These are phyloP conservation scores for Phytopythium litorale DNA, from an alignment of 352 stramenopile species.

Conservation along the genomic window DNA sequence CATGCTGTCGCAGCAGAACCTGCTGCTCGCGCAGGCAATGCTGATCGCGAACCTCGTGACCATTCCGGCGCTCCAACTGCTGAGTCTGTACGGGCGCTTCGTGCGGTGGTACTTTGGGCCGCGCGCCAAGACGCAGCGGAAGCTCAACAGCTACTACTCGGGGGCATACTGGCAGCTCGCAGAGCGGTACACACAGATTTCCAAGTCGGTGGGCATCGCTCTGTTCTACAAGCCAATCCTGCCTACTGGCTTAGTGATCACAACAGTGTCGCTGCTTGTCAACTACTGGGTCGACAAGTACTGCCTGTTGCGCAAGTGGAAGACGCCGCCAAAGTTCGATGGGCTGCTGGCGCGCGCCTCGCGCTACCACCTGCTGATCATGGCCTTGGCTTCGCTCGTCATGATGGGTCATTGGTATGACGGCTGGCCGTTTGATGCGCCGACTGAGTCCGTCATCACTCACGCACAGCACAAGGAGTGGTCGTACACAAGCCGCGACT, in stretches of 20 bases:
- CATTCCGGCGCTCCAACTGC: slow-evolving; percentile 56
- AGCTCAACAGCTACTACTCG: slow-evolving; percentile 76
- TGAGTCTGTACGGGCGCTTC: slow-evolving; percentile 51
- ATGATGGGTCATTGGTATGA: slow-evolving; percentile 83
- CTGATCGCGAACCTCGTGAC: slow-evolving; percentile 77
- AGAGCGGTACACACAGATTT: slow-evolving; percentile 66
- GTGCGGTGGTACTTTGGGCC: slow-evolving; percentile 38
- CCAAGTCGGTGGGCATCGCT: slow-evolving; percentile 57
- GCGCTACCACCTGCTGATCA: slow-evolving; percentile 63
- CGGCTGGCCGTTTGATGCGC: slow-evolving; percentile 66
- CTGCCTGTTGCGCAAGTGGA: slow-evolving; percentile 74
- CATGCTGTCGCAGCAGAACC: slow-evolving; percentile 55
- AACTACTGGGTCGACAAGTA: slow-evolving; percentile 87
- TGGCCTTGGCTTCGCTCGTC: slow-evolving; percentile 55
- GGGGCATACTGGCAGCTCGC: slow-evolving; percentile 65
- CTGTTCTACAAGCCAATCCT: slow-evolving; percentile 68
- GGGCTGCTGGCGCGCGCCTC: slow-evolving; percentile 55
- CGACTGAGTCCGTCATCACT: slow-evolving; percentile 25
- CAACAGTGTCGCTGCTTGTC: slow-evolving; percentile 55
- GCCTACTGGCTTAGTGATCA: slow-evolving; percentile 61
- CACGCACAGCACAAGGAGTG: slow-evolving; percentile 21
- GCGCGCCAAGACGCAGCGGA: slow-evolving; percentile 62
- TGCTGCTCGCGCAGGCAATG: slow-evolving; percentile 71
- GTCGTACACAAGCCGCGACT: slow-evolving; percentile 20
- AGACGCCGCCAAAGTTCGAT: slow-evolving; percentile 56